Evolutionary conservation across 2,329 filamentous ascomycete species (phyloP), one percentile per base, ranked within the genome.

Genomic region (Botrytis paeoniae): DNA sequence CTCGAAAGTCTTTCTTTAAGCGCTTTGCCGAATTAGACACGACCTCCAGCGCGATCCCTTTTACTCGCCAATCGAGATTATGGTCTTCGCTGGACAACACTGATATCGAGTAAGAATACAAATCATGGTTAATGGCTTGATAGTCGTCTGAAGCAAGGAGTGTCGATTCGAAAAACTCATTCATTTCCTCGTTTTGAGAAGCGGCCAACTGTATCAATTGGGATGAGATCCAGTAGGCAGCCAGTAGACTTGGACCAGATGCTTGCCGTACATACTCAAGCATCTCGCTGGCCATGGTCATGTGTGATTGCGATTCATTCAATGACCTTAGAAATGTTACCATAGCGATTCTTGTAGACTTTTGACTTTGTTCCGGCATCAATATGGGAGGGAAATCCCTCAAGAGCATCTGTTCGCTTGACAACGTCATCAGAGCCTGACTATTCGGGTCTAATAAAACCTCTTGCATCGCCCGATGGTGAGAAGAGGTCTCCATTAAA

Each of bases 221-320:
- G 73, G 95, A 89, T 0, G 92, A 88, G 4, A 97, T 84, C 95
- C 95, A 98, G 77, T 93, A 92, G 4, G 91, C 89, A 20, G 93
- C 89, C 39, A 95, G 82, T 75, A 90, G 88, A 51, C 85, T 84
- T 29, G 88, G 84, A 0, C 89, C 88, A 5, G 86, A 84, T 4
- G 88, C 87, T 43, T 88, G 85, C 70, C 88, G 87, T 7, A 91
- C 82, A 72, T 88, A 87, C 63, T 89, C 87, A 39, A 95, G 83
- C 82, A 97, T 87, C 35, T 89, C 88, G 29, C 85, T 85, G 7
- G 89, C 89, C 65, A 97, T 85, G 20, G 82, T 86, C 12, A 91
- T 82, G 73, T 89, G 87, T 65, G 88, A 85, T 7, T 91, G 83
- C 41, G 91, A 84, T 2, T 86, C 83, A 1, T 89, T 89, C 37